Percentiles rank a stretch among this genome's conserved stretches.
phyloP scores from a whole-genome alignment of 2,329 filamentous ascomycete species.

The Didymella sp. region DNA sequence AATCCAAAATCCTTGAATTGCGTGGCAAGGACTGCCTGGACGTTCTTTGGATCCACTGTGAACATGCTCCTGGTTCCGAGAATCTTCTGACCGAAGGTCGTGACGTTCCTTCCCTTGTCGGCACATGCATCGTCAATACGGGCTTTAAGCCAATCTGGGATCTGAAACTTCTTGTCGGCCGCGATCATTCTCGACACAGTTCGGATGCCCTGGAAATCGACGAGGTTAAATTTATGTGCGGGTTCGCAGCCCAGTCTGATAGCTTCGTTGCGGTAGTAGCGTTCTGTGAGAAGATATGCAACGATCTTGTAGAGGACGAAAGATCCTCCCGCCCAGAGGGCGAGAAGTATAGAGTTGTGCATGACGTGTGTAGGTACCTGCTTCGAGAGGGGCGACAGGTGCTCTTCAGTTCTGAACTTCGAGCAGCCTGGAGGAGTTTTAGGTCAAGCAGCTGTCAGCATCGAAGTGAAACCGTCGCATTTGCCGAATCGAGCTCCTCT shows the following conservation, averaged over 20 bases:
- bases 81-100: conserved; percentile 37
- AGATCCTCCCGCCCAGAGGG: conserved; percentile 38
- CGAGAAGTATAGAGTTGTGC: conserved; percentile 37
- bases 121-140: conserved; percentile 29
- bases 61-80: conserved; percentile 25
- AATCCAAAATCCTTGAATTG: conserved; percentile 57
- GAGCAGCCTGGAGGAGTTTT: neutral
- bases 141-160: conserved; percentile 41
- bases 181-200: conserved; percentile 51
- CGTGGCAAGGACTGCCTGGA: conserved; percentile 54
- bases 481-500: neutral
- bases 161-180: conserved; percentile 44
- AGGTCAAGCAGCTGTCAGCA: neutral
- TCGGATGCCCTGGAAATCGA: conserved; percentile 60
- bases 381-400: neutral
- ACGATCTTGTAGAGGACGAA: conserved; percentile 44
- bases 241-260: conserved; percentile 55
- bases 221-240: conserved; percentile 49
- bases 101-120: conserved; percentile 28
- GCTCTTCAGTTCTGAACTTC: neutral
- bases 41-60: conserved; percentile 55
- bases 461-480: neutral
- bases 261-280: conserved; percentile 44
- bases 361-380: conserved; percentile 22
- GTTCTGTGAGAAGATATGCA: conserved; percentile 34